phyloP scores from a whole-genome alignment of 2,329 filamentous ascomycete species.

The Ophiostoma ips region DNA sequence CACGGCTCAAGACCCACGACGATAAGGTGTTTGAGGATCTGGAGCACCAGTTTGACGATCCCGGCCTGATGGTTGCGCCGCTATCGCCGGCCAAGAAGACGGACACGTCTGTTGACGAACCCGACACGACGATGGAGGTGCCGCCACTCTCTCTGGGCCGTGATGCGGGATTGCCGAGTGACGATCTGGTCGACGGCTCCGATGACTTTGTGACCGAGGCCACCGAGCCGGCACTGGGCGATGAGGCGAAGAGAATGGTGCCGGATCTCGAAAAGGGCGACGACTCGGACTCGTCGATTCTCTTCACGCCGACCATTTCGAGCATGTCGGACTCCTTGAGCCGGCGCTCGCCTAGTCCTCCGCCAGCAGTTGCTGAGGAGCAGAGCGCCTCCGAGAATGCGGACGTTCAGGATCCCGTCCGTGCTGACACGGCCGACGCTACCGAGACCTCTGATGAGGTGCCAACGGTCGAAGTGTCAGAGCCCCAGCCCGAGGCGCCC shows the following conservation, averaged over 20 bases:
- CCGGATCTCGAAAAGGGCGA: constrained; percentile 14
- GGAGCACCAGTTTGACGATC: constrained; percentile 38
- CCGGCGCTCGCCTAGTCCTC: background rate
- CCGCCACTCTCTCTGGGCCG: background rate
- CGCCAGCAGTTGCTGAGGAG: background rate
- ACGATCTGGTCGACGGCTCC: constrained; percentile 10
- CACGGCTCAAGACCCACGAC: constrained; percentile 46
- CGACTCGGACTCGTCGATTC: constrained; percentile 17
- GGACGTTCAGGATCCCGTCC: too few relatives aligned
- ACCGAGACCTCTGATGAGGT: background rate
- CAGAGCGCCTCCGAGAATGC: background rate
- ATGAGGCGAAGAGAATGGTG: constrained; percentile 9
- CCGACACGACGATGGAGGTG: background rate
- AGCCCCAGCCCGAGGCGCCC: background rate
- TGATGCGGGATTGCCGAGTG: constrained; percentile 1
- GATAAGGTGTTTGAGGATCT: constrained; percentile 34
- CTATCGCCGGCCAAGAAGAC: constrained; percentile 37
- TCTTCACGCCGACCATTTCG: constrained; percentile 16
- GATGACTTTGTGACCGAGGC: constrained; percentile 14
- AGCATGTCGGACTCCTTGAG: constrained; percentile 11
- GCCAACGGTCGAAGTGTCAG: background rate
- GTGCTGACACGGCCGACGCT: background rate
- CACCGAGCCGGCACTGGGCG: constrained; percentile 12
- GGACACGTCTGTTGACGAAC: background rate
- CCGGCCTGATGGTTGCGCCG: constrained; percentile 41